Base-by-base conservation (phyloP, 495 filamentous ascomycete genomes). In the Hypoxylon intermedium region DNA sequence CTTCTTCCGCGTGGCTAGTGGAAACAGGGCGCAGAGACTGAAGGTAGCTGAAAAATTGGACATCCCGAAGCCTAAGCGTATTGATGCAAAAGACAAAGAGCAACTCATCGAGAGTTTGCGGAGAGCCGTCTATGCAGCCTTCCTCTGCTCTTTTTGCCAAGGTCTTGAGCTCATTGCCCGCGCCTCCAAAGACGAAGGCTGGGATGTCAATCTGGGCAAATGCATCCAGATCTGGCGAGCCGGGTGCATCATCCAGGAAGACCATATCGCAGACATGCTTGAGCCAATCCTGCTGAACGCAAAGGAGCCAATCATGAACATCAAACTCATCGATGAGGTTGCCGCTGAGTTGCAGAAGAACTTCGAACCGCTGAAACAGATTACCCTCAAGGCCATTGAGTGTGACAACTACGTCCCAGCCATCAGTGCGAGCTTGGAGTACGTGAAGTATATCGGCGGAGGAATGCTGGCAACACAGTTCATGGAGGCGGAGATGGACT, bases 401-500 rank as follows among this genome's bases (percentile, higher is more conserved):
- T 76, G 75, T n/a, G 87, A 92, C 72, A 77, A 85, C 46, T 81
- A 86, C 54, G 77, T 88, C 6, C 88, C 88, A 2, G 78, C 83
- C 11, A 69, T 92, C 41, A 83, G 82, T 12, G 82, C 86, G 0
- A 87, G 79, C 0, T 59, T 91, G 38, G 89, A 90, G 69, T 91
- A 88, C 60, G 67, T 88, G 44, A 91, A 92, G 72, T 88, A 87
- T 63, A 77, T 63, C 9, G 53, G 59, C 6, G 54, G 49, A 20
- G 54, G 49, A 3, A 58, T 50, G 42, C 57, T 88, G 15, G 85
- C 89, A 4, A 89, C 87, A 7, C 79, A 83, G 65, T 91, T 91
- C 63, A 86, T 87, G 79, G 87, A 91, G 68, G 88, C 87, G 5
- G 82, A 92, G 72, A 76, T 91, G 77, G 87, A 91, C 68, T 90